Percentiles rank a stretch among this genome's conserved stretches.
These are phyloP conservation scores for Mycocentrospora acerina DNA, from an alignment of 2,329 filamentous ascomycete species.

Conservation along the genomic window DNA sequence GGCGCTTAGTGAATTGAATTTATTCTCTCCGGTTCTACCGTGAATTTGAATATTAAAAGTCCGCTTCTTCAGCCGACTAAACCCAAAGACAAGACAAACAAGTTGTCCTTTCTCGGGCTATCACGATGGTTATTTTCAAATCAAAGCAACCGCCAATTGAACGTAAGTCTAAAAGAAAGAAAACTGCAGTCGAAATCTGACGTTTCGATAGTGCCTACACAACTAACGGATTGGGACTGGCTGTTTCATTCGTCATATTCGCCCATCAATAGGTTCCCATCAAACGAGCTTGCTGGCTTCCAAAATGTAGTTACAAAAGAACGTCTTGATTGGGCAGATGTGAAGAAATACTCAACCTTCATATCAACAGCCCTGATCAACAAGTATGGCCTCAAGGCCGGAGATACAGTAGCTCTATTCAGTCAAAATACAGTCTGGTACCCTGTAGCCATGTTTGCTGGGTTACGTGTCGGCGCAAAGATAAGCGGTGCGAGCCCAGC, in stretches of 20 bases:
- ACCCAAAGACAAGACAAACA: too few relatives aligned
- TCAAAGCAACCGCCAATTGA: slow-evolving; percentile 48
- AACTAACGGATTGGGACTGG: slow-evolving; percentile 63
- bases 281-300: slow-evolving; percentile 52
- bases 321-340: slow-evolving; percentile 58
- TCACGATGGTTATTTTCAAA: slow-evolving; percentile 45
- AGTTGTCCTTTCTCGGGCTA: too few relatives aligned
- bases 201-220: slow-evolving; percentile 49
- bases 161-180: slow-evolving; percentile 24
- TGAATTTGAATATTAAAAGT: too few relatives aligned
- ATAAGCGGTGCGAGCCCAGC: slow-evolving; percentile 65
- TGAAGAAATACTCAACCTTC: slow-evolving; percentile 59
- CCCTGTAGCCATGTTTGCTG: slow-evolving; percentile 62
- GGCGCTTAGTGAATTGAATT: too few relatives aligned
- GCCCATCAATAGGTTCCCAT: slow-evolving; percentile 45
- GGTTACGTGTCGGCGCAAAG: slow-evolving; percentile 56
- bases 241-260: slow-evolving; percentile 60
- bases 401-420: slow-evolving; percentile 63
- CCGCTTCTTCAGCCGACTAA: too few relatives aligned
- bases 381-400: slow-evolving; percentile 55
- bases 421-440: slow-evolving; percentile 68
- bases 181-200: slow-evolving; percentile 5
- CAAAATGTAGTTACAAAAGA: slow-evolving; percentile 62
- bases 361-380: slow-evolving; percentile 62
- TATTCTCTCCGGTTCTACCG: too few relatives aligned